These are phyloP conservation scores for Sedum album DNA, from an alignment of 164 flowering plant genomes.

Conservation along the genomic window DNA sequence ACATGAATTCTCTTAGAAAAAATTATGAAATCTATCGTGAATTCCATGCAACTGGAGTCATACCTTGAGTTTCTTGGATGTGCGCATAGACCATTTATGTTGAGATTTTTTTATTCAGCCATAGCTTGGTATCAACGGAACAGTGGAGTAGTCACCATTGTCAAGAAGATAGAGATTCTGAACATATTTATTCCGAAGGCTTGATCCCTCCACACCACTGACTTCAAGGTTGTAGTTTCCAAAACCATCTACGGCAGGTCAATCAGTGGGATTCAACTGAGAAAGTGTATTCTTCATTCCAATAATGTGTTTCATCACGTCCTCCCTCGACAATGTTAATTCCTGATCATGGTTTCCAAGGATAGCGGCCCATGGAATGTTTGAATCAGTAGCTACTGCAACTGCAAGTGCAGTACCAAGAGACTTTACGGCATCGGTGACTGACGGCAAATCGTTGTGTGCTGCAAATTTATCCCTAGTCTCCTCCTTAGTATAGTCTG, in stretches of 20 bases:
- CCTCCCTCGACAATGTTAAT: no score
- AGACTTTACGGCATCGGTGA: conserved; percentile 53
- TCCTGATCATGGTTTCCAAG: conserved; percentile 93
- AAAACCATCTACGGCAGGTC: conserved; percentile 47
- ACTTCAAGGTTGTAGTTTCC: conserved; percentile 83
- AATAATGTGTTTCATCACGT: conserved; percentile 73
- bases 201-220: conserved; percentile 50
- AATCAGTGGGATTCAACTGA: conserved; percentile 43
- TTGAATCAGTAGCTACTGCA: conserved; percentile 48
- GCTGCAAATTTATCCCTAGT: no score
- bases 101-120: conserved; percentile 96
- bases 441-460: no score
- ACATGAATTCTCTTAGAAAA: no score
- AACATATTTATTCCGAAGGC: conserved; percentile 57
- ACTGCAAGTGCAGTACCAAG: conserved; percentile 72
- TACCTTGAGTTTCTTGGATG: no score
- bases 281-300: conserved; percentile 57
- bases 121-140: conserved; percentile 58
- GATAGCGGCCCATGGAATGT: conserved; percentile 93
- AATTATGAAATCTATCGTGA: background rate
- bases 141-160: conserved; percentile 90
- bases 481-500: no score
- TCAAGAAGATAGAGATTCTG: conserved; percentile 89
- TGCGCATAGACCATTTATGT: conserved; percentile 73
- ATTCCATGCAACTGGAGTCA: no score